Conservation (phyloP, 2,329 filamentous ascomycete genomes). For the Aphanocladium album region DNA sequence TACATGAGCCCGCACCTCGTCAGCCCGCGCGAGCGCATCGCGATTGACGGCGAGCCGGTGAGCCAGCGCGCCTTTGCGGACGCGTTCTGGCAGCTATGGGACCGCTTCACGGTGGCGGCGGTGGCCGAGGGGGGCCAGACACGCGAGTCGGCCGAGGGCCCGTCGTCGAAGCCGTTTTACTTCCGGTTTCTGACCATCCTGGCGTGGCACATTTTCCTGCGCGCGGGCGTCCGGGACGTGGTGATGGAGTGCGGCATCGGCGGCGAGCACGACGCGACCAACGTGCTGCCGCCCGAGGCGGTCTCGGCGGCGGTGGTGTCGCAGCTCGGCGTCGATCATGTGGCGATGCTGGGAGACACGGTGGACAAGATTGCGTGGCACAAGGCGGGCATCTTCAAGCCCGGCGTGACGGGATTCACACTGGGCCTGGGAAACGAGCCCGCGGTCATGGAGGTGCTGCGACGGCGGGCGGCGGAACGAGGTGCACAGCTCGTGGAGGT, state of each 20-base stretch:
- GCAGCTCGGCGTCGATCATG: constrained; percentile 81
- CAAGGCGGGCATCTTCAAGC: constrained; percentile 83
- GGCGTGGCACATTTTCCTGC: constrained; percentile 77
- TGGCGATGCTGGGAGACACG: constrained; percentile 71
- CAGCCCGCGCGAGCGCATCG: constrained; percentile 78
- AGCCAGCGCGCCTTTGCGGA: constrained; percentile 62
- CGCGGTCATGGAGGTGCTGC: constrained; percentile 48
- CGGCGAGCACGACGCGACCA: constrained; percentile 89
- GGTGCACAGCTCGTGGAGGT: constrained; percentile 40
- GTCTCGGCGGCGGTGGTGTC: constrained; percentile 71
- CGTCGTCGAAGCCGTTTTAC: constrained; percentile 75
- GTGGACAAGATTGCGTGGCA: constrained; percentile 84
- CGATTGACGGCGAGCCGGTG: constrained; percentile 69
- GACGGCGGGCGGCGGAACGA: constrained; percentile 55
- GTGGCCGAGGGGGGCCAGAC: constrained; percentile 25
- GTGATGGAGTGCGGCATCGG: constrained; percentile 93
- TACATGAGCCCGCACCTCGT: constrained; percentile 85
- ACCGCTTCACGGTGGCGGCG: constrained; percentile 44
- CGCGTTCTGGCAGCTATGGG: constrained; percentile 85
- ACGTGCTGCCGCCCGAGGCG: constrained; percentile 60
- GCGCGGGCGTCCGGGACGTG: constrained; percentile 69
- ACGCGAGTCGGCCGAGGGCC: constrained; percentile 44
- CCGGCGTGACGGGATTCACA: constrained; percentile 39
- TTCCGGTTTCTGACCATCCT: constrained; percentile 89
- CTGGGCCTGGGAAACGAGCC: constrained; percentile 24